These are phyloP conservation scores for Nakazawaea ernobii DNA, from an alignment of 805 yeast genomes.

Conservation along the genomic window DNA sequence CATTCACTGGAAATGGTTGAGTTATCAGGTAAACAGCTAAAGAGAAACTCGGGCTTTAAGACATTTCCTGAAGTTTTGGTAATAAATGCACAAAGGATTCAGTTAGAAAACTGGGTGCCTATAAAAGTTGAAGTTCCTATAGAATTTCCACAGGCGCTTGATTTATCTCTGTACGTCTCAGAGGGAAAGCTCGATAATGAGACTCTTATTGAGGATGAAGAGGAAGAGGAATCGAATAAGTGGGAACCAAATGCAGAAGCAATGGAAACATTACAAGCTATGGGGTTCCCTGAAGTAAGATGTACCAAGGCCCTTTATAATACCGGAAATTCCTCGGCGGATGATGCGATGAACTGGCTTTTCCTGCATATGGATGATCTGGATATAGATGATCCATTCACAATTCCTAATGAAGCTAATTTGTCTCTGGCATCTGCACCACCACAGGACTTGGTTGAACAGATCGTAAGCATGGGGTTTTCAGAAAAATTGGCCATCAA, in stretches of 20 bases:
- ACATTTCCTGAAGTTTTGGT: conserved; percentile 69
- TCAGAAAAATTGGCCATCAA: conserved; percentile 56
- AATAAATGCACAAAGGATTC: conserved; percentile 72
- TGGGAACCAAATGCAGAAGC: conserved; percentile 46
- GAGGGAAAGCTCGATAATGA: conserved; percentile 38
- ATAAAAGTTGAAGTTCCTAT: conserved; percentile 74
- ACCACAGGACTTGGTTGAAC: conserved; percentile 35
- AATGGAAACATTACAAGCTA: conserved; percentile 50
- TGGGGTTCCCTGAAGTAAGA: conserved; percentile 84
- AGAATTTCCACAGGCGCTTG: conserved; percentile 35
- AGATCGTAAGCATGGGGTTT: conserved; percentile 76
- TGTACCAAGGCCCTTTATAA: conserved; percentile 60
- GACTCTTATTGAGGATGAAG: conserved; percentile 31
- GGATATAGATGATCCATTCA: conserved; percentile 63
- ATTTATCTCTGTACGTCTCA: conserved; percentile 36
- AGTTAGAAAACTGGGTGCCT: conserved; percentile 87
- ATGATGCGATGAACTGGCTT: conserved; percentile 85
- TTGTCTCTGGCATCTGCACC: conserved; percentile 14
- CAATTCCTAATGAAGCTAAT: conserved; percentile 18
- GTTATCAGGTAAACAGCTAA: conserved; percentile 43
- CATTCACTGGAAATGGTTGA: conserved; percentile 52
- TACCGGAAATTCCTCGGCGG: conserved; percentile 61
- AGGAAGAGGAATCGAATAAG: conserved; percentile 19
- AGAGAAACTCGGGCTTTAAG: conserved; percentile 43
- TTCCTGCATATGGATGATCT: conserved; percentile 85